Evolutionary conservation across 2,329 filamentous ascomycete genomes (phyloP).

Genomic region (Venturia nashicola): DNA sequence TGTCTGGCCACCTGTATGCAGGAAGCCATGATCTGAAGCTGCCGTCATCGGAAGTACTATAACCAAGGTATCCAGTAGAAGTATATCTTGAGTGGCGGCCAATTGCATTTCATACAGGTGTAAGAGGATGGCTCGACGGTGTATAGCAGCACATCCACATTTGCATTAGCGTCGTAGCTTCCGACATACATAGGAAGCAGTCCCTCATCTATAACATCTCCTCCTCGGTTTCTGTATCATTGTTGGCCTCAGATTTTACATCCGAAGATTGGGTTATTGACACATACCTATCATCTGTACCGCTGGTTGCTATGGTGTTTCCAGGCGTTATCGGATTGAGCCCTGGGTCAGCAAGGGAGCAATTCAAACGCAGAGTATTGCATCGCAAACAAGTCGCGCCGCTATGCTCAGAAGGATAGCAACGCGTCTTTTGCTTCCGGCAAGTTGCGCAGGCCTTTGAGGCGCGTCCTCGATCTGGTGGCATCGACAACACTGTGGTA

Average conservation of each 20-base stretch:
- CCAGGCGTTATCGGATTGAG: background rate
- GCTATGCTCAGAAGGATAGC: slow-evolving; percentile 22
- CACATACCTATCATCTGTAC: slow-evolving; percentile 3
- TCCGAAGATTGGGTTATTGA: background rate
- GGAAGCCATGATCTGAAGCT: too few relatives aligned
- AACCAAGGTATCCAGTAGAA: slow-evolving; percentile 23
- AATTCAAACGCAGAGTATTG: slow-evolving; percentile 22
- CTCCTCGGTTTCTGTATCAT: background rate
- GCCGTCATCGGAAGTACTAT: too few relatives aligned
- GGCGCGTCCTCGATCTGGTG: slow-evolving; percentile 17
- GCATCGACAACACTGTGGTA: slow-evolving; percentile 12
- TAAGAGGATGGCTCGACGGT: slow-evolving; percentile 20
- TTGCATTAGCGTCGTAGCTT: slow-evolving; percentile 6
- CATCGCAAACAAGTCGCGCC: slow-evolving; percentile 26
- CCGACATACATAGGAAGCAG: background rate
- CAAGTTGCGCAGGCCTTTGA: slow-evolving; percentile 26
- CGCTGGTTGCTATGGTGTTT: background rate
- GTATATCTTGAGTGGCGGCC: slow-evolving; percentile 19
- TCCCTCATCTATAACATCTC: slow-evolving; percentile 1
- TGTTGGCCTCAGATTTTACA: background rate
- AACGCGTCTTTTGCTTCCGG: slow-evolving; percentile 30
- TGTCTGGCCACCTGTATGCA: too few relatives aligned
- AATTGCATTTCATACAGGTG: slow-evolving; percentile 26
- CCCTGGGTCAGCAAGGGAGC: slow-evolving; percentile 18
- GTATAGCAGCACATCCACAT: slow-evolving; percentile 10